Conservation (phyloP, 768 basidiomycete genomes). For the Tricholomella constricta region DNA sequence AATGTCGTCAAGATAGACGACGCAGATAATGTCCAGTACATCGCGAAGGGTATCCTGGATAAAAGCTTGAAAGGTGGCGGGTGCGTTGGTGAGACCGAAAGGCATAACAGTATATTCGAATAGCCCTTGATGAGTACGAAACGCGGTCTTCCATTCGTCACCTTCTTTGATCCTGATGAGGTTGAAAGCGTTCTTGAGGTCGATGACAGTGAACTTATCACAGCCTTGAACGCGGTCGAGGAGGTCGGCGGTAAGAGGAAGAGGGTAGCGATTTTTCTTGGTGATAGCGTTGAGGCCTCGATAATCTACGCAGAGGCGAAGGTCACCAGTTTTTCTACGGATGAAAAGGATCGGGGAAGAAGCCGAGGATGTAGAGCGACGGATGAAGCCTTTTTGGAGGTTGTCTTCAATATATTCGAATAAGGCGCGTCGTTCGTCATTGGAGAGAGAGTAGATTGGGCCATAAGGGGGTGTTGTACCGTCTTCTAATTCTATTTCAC, state of each 20-base stretch:
- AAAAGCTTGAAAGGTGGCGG: slow-evolving; percentile 44
- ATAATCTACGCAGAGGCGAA: slow-evolving; percentile 33
- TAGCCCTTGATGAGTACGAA: slow-evolving; percentile 36
- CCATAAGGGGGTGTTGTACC: no score
- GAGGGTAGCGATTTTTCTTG: slow-evolving; percentile 28
- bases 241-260: slow-evolving; percentile 34
- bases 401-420: no score
- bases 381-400: no score
- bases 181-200: slow-evolving; percentile 40
- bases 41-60: slow-evolving; percentile 43
- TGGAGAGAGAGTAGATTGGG: no score
- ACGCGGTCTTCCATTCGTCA: slow-evolving; percentile 47
- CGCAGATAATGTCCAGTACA: slow-evolving; percentile 35
- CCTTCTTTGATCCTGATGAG: slow-evolving; percentile 38
- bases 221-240: slow-evolving; percentile 29
- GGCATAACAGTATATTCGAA: slow-evolving; percentile 42
- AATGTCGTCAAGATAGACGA: slow-evolving; percentile 46
- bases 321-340: slow-evolving; percentile 16
- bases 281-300: slow-evolving; percentile 33
- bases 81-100: slow-evolving; percentile 40
- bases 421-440: no score
- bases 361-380: slow-evolving; percentile 25
- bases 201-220: slow-evolving; percentile 32
- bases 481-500: background rate
- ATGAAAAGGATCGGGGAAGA: no score